These are phyloP conservation scores for Salix caprea DNA, from an alignment of 345 rosid species.

Conservation along the genomic window DNA sequence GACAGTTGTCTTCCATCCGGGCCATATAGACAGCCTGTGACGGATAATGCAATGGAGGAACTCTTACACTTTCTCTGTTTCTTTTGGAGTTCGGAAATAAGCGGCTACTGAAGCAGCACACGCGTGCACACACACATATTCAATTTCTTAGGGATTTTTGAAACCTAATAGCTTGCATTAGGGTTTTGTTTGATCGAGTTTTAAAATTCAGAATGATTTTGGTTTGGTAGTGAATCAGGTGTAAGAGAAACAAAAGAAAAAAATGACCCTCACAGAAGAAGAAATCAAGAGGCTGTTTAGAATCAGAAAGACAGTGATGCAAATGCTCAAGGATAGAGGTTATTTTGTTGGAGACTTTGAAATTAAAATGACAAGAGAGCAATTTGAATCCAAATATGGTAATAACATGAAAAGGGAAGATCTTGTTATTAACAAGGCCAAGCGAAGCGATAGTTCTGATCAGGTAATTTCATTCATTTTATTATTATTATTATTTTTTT, in stretches of 20 bases:
- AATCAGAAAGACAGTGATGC: constrained; percentile 70
- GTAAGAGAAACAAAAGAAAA: not conserved
- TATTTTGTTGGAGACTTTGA: constrained; percentile 68
- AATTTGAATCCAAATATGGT: constrained; percentile 56
- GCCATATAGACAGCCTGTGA: too few relatives aligned
- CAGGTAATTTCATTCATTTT: constrained; percentile 41
- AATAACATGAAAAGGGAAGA: constrained; percentile 89
- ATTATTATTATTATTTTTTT: not conserved
- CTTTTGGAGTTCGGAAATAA: too few relatives aligned
- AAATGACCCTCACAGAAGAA: constrained; percentile 61
- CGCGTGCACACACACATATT: too few relatives aligned
- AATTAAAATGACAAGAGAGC: constrained; percentile 40
- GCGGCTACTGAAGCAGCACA: too few relatives aligned
- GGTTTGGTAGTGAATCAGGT: not conserved
- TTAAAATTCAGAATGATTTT: not conserved
- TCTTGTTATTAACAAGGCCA: constrained; percentile 58
- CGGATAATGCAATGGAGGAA: too few relatives aligned
- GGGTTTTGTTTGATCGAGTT: not conserved
- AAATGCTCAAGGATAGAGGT: constrained; percentile 72
- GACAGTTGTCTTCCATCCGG: too few relatives aligned
- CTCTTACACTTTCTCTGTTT: too few relatives aligned
- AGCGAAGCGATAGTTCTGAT: constrained; percentile 51
- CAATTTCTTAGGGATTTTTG: too few relatives aligned
- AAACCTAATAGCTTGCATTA: too few relatives aligned
- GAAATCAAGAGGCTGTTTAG: constrained; percentile 59